Evolutionary conservation across 2,329 filamentous ascomycete species (phyloP).

Genomic region (Fusarium goolgardi): DNA sequence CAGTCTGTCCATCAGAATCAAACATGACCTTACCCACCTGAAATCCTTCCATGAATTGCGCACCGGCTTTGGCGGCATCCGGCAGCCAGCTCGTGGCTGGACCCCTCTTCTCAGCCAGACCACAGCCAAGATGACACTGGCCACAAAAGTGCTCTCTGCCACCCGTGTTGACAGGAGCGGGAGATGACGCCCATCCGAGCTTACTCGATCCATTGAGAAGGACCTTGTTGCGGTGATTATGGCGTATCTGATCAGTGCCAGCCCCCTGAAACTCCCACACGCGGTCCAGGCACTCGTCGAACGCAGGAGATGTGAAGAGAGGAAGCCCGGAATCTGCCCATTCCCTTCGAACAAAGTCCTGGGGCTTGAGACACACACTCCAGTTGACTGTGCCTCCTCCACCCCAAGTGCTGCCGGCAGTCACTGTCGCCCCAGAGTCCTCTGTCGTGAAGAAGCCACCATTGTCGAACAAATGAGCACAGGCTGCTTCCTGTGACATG

Average conservation of each 20-base stretch:
- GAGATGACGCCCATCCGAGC: slow-evolving; percentile 76
- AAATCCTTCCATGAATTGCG: slow-evolving; percentile 87
- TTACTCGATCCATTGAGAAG: slow-evolving; percentile 80
- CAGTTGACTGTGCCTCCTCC: slow-evolving; percentile 92
- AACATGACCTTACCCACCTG: slow-evolving; percentile 78
- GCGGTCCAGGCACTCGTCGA: slow-evolving; percentile 81
- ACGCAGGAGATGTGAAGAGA: slow-evolving; percentile 79
- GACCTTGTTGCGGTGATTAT: slow-evolving; percentile 77
- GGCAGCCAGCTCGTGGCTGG: slow-evolving; percentile 81
- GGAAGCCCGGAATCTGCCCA: slow-evolving; percentile 78
- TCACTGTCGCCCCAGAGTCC: slow-evolving; percentile 68
- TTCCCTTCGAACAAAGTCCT: slow-evolving; percentile 80
- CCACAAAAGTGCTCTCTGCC: slow-evolving; percentile 80
- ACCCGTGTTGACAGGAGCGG: slow-evolving; percentile 83
- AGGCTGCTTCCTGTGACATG: slow-evolving; percentile 73
- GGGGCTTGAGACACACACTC: slow-evolving; percentile 74
- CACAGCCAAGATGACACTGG: slow-evolving; percentile 70
- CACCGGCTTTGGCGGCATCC: slow-evolving; percentile 80
- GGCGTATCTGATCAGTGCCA: slow-evolving; percentile 70
- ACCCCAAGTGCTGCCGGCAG: slow-evolving; percentile 81
- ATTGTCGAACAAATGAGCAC: slow-evolving; percentile 75
- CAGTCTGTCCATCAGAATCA: slow-evolving; percentile 66
- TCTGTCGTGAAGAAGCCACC: slow-evolving; percentile 68
- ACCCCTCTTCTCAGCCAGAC: slow-evolving; percentile 79
- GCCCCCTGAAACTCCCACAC: slow-evolving; percentile 86